These are phyloP conservation scores for Pleurotus sapidus DNA, from an alignment of 768 basidiomycete genomes.

Conservation along the genomic window DNA sequence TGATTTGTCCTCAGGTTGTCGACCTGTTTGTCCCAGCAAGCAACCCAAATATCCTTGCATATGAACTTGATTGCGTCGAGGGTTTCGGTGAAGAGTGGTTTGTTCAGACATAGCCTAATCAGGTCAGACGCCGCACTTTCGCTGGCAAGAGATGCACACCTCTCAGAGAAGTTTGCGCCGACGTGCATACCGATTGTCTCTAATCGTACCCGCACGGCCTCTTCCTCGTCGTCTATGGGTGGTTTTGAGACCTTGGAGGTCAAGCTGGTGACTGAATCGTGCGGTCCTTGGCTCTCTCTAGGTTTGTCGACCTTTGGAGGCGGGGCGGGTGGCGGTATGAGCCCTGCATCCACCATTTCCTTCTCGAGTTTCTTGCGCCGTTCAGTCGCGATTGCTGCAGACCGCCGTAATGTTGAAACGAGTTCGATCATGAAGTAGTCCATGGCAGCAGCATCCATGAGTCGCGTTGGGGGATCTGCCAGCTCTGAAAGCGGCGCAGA, in stretches of 20 bases:
- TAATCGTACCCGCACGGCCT: conserved; percentile 62
- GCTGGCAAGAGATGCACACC: conserved; percentile 42
- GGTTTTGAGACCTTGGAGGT: conserved; percentile 26
- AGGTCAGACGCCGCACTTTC: neutral
- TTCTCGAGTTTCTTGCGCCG: conserved; percentile 68
- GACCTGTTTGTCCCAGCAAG: conserved; percentile 92
- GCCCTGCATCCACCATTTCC: conserved; percentile 77
- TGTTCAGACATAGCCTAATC: conserved; percentile 70
- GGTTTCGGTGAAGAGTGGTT: conserved; percentile 74
- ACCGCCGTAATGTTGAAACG: conserved; percentile 70
- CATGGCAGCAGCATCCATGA: conserved; percentile 68
- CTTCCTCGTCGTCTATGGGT: conserved; percentile 61
- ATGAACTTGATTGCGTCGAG: conserved; percentile 93
- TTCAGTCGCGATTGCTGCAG: conserved; percentile 68
- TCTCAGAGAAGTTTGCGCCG: conserved; percentile 82
- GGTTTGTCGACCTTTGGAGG: conserved; percentile 30
- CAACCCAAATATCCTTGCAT: conserved; percentile 94
- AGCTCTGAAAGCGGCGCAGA: conserved; percentile 39
- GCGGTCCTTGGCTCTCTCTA: conserved; percentile 34
- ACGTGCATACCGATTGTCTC: conserved; percentile 86
- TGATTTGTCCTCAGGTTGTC: conserved; percentile 96
- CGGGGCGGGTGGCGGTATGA: conserved; percentile 52
- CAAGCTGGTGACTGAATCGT: conserved; percentile 39
- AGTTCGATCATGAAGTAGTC: conserved; percentile 87
- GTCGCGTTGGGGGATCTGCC: conserved; percentile 59